phyloP scores from a whole-genome alignment of 306 rosid genomes.

The Boehmeria nivea region DNA sequence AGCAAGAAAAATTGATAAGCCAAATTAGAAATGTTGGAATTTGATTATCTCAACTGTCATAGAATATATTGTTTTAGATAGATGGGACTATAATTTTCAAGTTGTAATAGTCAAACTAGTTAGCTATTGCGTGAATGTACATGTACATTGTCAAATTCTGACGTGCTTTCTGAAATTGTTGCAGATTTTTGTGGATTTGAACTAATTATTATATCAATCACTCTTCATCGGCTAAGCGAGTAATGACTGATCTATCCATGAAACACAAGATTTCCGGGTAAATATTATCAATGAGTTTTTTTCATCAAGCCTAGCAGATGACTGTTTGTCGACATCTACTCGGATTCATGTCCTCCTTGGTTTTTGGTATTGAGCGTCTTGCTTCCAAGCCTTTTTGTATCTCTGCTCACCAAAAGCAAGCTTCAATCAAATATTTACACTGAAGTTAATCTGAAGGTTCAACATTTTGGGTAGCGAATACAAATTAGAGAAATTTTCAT shows the following conservation, averaged over 20 bases:
- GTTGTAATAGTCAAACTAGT: background rate
- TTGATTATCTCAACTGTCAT: background rate
- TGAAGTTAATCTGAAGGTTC: too few species aligned
- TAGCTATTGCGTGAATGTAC: too few species aligned
- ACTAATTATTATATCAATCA: slow-evolving; percentile 7
- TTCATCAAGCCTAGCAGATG: too few species aligned
- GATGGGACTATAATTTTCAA: background rate
- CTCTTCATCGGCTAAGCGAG: background rate
- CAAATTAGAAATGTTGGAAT: background rate
- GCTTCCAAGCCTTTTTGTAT: too few species aligned
- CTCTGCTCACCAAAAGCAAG: too few species aligned
- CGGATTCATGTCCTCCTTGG: too few species aligned
- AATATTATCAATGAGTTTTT: too few species aligned
- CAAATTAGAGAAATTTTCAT: too few species aligned
- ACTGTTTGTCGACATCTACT: too few species aligned
- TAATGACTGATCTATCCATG: background rate
- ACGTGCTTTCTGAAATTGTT: slow-evolving; percentile 19
- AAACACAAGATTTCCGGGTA: background rate
- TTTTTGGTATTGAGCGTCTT: too few species aligned
- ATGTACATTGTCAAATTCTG: slow-evolving; percentile 14
- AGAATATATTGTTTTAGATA: background rate
- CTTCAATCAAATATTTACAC: too few species aligned
- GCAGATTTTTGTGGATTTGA: slow-evolving; percentile 85
- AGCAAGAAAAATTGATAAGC: background rate
- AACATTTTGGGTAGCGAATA: too few species aligned